phyloP scores from a whole-genome alignment of 495 filamentous ascomycete genomes.

The Hypoxylon lienhwacheense region DNA sequence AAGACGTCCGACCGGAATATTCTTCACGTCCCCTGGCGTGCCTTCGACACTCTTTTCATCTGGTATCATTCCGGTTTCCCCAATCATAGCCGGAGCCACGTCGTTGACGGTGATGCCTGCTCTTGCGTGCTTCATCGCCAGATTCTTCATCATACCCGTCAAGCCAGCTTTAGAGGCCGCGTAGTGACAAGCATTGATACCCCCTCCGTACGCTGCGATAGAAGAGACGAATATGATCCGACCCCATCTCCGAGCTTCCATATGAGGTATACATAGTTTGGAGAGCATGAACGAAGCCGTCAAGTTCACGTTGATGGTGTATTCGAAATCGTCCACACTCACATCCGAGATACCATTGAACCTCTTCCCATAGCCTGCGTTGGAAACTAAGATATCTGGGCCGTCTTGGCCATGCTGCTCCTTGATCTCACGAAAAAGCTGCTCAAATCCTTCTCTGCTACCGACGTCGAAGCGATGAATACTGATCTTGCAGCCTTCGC shows the following conservation, averaged over 20 bases:
- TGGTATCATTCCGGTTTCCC: conserved; percentile 67
- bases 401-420: conserved; percentile 52
- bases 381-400: conserved; percentile 65
- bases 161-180: conserved; percentile 66
- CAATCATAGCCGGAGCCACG: conserved; percentile 75
- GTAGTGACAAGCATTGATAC: conserved; percentile 72
- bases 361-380: conserved; percentile 44
- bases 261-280: conserved; percentile 65
- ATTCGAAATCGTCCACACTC: conserved; percentile 64
- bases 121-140: conserved; percentile 62
- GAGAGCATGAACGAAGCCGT: conserved; percentile 66
- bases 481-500: conserved; percentile 50
- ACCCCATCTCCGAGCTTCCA: conserved; percentile 65
- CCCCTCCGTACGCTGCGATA: conserved; percentile 66
- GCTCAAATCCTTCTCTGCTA: conserved; percentile 52
- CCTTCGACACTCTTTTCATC: conserved; percentile 53
- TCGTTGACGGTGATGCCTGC: conserved; percentile 74
- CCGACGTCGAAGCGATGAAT: conserved; percentile 61
- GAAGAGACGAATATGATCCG: conserved; percentile 69
- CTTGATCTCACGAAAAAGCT: conserved; percentile 57
- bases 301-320: conserved; percentile 66
- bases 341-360: conserved; percentile 43
- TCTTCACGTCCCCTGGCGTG: conserved; percentile 52
- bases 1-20: conserved; percentile 64
- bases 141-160: conserved; percentile 66